These are phyloP conservation scores for Ogataea allantospora DNA, from an alignment of 805 yeast genomes.

Conservation along the genomic window DNA sequence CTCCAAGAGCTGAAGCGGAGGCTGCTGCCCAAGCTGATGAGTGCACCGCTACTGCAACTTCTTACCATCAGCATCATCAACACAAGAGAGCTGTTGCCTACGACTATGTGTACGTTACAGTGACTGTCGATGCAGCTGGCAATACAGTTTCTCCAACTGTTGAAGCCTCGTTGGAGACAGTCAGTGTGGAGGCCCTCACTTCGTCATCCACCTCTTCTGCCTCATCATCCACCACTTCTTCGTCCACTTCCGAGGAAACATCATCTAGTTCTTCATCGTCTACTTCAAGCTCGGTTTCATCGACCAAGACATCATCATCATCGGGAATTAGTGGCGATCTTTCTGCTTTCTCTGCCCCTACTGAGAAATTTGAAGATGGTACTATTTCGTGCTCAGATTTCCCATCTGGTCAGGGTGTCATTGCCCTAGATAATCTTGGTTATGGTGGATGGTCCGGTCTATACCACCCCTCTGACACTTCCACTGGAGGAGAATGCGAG, in stretches of 20 bases:
- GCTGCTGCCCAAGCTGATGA: constrained; percentile 33
- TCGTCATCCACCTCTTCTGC: not conserved
- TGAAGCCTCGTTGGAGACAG: constrained; percentile 26
- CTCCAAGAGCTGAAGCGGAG: constrained; percentile 28
- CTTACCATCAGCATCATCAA: constrained; percentile 57
- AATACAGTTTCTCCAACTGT: constrained; percentile 39
- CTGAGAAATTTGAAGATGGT: constrained; percentile 70
- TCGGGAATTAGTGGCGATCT: constrained; percentile 56
- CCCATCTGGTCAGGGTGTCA: constrained; percentile 84
- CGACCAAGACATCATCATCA: constrained; percentile 35
- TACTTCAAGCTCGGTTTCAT: constrained; percentile 32
- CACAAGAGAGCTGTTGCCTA: constrained; percentile 58
- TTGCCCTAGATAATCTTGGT: constrained; percentile 66
- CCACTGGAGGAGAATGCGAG: constrained; percentile 55
- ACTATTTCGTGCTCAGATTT: constrained; percentile 60
- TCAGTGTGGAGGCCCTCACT: constrained; percentile 22
- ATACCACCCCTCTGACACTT: constrained; percentile 34
- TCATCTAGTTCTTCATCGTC: constrained; percentile 33
- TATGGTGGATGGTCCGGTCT: constrained; percentile 67
- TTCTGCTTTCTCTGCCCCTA: constrained; percentile 53
- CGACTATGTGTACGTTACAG: constrained; percentile 48
- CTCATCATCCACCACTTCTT: constrained; percentile 22
- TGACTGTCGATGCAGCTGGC: constrained; percentile 51
- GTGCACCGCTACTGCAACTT: constrained; percentile 39
- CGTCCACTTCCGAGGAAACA: constrained; percentile 11